A percentile compares a stretch with the other conserved stretches of the same genome.
phyloP scores from a whole-genome alignment of 2,329 filamentous ascomycete genomes.

The Fusarium sp. region DNA sequence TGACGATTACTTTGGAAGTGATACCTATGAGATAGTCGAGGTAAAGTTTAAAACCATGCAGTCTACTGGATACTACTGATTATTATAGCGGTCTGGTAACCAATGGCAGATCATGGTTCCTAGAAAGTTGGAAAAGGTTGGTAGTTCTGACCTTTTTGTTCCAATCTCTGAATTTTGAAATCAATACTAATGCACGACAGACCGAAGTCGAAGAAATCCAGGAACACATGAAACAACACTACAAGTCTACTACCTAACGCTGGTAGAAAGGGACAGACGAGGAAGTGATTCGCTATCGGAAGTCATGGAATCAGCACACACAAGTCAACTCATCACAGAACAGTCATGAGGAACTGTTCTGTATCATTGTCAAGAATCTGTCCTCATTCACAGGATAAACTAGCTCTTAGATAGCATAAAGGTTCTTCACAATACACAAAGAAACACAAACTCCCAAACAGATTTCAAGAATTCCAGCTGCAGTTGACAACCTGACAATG shows the following conservation, averaged over 20 bases:
- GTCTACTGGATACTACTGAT: not conserved
- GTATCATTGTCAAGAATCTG: not conserved
- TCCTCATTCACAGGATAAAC: not conserved
- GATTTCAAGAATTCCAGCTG: not conserved
- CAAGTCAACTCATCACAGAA: not conserved
- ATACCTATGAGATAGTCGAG: not conserved
- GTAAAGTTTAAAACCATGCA: not conserved
- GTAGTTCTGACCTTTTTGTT: not conserved
- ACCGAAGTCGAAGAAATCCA: not conserved
- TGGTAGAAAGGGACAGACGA: too few relatives aligned
- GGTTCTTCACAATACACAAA: not conserved
- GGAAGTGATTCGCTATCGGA: not conserved
- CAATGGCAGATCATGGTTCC: not conserved
- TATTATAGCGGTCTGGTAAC: not conserved
- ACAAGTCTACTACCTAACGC: not conserved
- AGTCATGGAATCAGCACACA: not conserved
- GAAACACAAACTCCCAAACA: not conserved
- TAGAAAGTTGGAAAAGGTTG: not conserved
- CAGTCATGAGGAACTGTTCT: not conserved
- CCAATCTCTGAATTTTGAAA: rapidly evolving
- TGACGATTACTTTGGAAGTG: too few relatives aligned
- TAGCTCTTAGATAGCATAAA: not conserved
- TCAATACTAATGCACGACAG: not conserved
- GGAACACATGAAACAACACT: not conserved
- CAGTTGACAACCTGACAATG: not conserved